Evolutionary conservation across 140 eudicot species (phyloP), one percentile per base, ranked within the genome.

Genomic region (Cichorium intybus): DNA sequence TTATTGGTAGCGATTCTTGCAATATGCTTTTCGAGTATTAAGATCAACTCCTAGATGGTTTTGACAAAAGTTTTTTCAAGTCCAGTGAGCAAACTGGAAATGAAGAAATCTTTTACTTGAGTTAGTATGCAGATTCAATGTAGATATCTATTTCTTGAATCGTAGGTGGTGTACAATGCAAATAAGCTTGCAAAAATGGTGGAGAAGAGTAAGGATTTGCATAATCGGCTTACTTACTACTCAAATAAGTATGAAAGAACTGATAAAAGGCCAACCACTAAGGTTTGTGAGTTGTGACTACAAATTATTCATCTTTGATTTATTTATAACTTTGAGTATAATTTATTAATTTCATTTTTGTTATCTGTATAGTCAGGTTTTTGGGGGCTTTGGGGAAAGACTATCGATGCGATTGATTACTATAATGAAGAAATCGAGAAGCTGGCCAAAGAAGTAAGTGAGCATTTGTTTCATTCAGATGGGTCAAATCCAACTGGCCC

Each of bases 361-460:
- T 57, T 50, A 56, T 69, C 18, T 59, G 64, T 88, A 84, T 88
- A 93, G 99, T 81, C 95, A 88, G 99, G 99, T 75, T 93, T 93
- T 78, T 93, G 97, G 79, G 99, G 97, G 51, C 93, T 83, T 64
- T 93, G 95, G 95, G 99, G 99, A 33, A 60, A 69, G 76, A 71
- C 75, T 10, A 81, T 93, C 11, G 97, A 88, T 76, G 97, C 99
- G 11, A 88, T 93, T 45, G 80, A 85, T 62, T 85, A 85, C 75
- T 93, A 93, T 57, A 48, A 84, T 1, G 65, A 77, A 48, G 99
- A 88, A 79, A 85, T 88, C 59, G 85, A 88, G 65, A 88, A 79
- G 77, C 55, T 84, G 56, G 59, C 15, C 41, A 57, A 75, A 77
- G 73, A 81, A 69, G 99, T 93, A 78, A 75, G 97, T 75, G 47